phyloP scores from a whole-genome alignment of 257 asterid species.

The Cynanchum wilfordii region DNA sequence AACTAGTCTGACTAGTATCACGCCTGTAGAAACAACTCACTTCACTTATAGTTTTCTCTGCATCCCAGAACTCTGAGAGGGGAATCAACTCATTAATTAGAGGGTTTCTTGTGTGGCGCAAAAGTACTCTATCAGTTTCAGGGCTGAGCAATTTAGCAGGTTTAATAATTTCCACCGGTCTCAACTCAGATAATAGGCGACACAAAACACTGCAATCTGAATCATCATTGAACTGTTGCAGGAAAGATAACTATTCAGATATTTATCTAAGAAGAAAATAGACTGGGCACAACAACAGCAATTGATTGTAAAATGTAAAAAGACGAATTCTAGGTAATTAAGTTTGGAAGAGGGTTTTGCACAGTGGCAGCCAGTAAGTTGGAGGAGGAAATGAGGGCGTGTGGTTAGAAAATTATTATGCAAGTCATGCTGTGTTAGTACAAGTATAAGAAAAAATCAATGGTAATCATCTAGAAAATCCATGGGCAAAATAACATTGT shows the following conservation, averaged over 20 bases:
- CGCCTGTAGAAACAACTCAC: conserved; percentile 47
- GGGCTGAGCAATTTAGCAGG: conserved; percentile 84
- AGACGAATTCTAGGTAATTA: not conserved
- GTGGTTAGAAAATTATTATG: not conserved
- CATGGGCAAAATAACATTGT: not conserved
- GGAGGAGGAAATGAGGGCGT: not conserved
- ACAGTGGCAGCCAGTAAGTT: not conserved
- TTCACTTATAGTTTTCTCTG: conserved; percentile 70
- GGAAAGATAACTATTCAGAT: conserved; percentile 5
- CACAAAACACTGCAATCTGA: conserved; percentile 82
- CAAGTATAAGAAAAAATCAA: not conserved
- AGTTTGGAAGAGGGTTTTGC: conserved; percentile 2
- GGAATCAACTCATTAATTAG: conserved; percentile 83
- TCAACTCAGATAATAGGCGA: conserved; percentile 79
- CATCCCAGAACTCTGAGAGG: conserved; percentile 88
- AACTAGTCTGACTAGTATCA: conserved; percentile 30
- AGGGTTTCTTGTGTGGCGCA: conserved; percentile 74
- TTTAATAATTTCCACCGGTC: conserved; percentile 91
- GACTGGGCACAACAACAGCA: not conserved
- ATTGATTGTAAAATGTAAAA: not conserved
- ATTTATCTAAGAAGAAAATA: conserved; percentile 1
- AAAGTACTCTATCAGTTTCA: conserved; percentile 74
- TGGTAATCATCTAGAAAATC: not conserved
- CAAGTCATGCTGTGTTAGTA: not conserved
- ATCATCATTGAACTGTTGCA: conserved; percentile 81